These are phyloP conservation scores for Magnaporthiopsis rhizophila DNA, from an alignment of 2,329 filamentous ascomycete genomes.

Conservation along the genomic window DNA sequence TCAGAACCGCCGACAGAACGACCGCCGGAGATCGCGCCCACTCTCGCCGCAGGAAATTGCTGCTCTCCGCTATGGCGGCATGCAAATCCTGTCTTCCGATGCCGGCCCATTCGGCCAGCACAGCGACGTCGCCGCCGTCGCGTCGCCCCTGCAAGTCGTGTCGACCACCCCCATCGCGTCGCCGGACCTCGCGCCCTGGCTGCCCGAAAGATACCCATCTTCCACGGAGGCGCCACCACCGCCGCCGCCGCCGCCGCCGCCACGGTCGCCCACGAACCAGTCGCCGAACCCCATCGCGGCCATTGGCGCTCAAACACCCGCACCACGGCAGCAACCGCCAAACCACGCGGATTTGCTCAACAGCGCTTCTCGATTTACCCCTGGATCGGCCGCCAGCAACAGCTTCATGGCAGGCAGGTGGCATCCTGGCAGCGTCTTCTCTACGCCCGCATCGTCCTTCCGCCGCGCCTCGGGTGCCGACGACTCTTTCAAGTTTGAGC, in stretches of 20 bases:
- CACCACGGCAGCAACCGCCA: slow-evolving; percentile 6
- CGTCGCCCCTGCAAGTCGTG: neutral
- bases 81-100: slow-evolving; percentile 44
- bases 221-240: neutral
- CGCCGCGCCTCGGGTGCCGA: slow-evolving; percentile 22
- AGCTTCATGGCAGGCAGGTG: slow-evolving; percentile 49
- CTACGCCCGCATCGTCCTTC: slow-evolving; percentile 34
- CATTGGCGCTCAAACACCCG: slow-evolving; percentile 8
- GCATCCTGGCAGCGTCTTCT: slow-evolving; percentile 45
- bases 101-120: slow-evolving; percentile 19
- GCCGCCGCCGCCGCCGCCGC: neutral
- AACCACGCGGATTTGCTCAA: neutral
- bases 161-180: slow-evolving; percentile 16
- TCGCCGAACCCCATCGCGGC: slow-evolving; percentile 1
- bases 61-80: slow-evolving; percentile 46
- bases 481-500: slow-evolving; percentile 37
- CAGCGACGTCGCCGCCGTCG: slow-evolving; percentile 4
- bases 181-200: slow-evolving; percentile 17
- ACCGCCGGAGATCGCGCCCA: slow-evolving; percentile 79
- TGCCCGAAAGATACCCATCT: slow-evolving; percentile 9
- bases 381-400: slow-evolving; percentile 22
- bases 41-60: slow-evolving; percentile 70
- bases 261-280: neutral
- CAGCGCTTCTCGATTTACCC: slow-evolving; percentile 28
- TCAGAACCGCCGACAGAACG: slow-evolving; percentile 89